These are phyloP conservation scores for Oehlia diaphana DNA, from an alignment of 192 early-diverging fungal genomes.

Conservation along the genomic window DNA sequence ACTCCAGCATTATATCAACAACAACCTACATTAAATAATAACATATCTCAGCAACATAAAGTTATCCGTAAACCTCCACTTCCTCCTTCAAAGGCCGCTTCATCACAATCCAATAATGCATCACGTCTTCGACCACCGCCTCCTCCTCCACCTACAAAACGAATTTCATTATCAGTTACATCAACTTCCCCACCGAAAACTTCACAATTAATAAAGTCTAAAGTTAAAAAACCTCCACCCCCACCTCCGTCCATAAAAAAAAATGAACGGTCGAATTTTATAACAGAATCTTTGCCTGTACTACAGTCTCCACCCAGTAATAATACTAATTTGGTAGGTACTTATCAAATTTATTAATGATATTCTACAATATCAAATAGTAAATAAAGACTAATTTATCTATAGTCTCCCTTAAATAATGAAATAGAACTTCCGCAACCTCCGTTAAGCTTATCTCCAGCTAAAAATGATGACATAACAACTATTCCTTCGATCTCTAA, in stretches of 20 bases:
- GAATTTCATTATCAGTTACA: not conserved
- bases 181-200: too few relatives aligned
- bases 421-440: not conserved
- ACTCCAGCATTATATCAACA: not conserved
- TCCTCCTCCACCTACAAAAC: not conserved
- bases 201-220: not conserved
- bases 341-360: not conserved
- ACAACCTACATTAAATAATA: not conserved
- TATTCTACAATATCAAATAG: not conserved
- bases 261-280: not conserved
- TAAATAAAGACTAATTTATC: not conserved
- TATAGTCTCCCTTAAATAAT: not conserved
- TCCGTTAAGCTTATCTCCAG: not conserved
- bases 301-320: not conserved
- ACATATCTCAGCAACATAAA: not conserved
- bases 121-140: not conserved
- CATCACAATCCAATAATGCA: not conserved
- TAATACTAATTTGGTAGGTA: not conserved
- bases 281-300: not conserved
- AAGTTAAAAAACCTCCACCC: not conserved
- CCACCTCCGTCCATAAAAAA: not conserved
- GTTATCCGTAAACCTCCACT: not conserved
- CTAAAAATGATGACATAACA: not conserved
- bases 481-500: slow-evolving; percentile 15
- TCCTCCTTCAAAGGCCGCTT: not conserved